Base-by-base conservation (phyloP, 768 basidiomycete species). In the Panellus pusillus region DNA sequence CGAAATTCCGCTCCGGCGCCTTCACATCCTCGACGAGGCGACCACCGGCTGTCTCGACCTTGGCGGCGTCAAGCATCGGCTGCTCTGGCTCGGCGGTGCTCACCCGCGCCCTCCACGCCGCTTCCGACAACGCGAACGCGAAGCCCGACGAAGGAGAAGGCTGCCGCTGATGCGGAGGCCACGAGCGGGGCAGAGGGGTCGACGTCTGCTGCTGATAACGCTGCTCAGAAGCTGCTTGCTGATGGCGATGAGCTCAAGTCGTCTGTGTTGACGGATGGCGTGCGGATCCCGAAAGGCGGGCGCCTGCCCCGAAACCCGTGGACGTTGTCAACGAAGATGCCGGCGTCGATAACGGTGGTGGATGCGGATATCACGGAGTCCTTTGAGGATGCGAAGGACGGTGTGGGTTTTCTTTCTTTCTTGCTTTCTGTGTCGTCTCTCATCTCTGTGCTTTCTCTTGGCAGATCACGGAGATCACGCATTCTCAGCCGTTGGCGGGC, bases 81-180 rank as follows among this genome's bases (percentile, higher is more conserved):
- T 99, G 38, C 84, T 99, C n/a, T 97, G 96, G 37, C 79, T 99
- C 27, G 97, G 97, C 9, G 97, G 97, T 48, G 95, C 95, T 3
- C 55, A 2, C 55, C 72, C 50, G 44, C 55, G 6, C 55, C 74
- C 57, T 69, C 60, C 57, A 69, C 17, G 4, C 65, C 35, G 71
- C 61, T 52, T 66, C 66, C 45, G 65, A 52, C 60, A 72, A 63
- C 41, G 65, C 71, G 17, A 78, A 79, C n/a, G n/a, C n/a, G n/a
- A n/a, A n/a, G n/a, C n/a, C n/a, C n/a, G 52, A 65, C 71, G 18
- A 78, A 79, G 63, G 70, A 69, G 18, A 41, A 54, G 40, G 74
- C 75, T 17, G 71, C 79, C 65, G 47, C 49, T 27, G 50, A 66
- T 18, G 46, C 39, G 1, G 60, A 57, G 63, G 64, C 62, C 52